These are phyloP conservation scores for Blastocystis sp. DNA, from an alignment of 352 stramenopile species.

Conservation along the genomic window DNA sequence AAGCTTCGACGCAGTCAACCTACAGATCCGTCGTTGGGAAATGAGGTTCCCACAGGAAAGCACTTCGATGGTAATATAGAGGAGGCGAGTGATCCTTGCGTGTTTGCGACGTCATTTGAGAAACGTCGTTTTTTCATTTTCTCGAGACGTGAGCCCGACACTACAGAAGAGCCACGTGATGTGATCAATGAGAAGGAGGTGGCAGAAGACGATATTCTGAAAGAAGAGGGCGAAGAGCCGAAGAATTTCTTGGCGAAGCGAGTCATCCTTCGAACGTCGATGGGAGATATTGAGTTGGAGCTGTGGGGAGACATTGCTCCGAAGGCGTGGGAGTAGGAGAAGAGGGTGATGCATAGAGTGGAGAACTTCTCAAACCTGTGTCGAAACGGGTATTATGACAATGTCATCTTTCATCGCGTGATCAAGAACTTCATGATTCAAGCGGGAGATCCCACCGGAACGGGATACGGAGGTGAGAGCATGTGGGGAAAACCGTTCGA, in stretches of 20 bases:
- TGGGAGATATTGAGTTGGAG: constrained; percentile 94
- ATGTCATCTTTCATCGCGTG: constrained; percentile 95
- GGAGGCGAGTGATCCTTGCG: constrained; percentile 70
- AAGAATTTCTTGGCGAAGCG: constrained; percentile 65
- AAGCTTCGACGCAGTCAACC: constrained; percentile 62
- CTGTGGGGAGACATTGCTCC: constrained; percentile 83
- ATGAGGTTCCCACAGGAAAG: constrained; percentile 63
- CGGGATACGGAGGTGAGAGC: constrained; percentile 92
- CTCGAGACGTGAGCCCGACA: constrained; percentile 82
- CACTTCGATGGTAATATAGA: constrained; percentile 70
- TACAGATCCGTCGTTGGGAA: constrained; percentile 59
- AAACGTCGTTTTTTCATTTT: constrained; percentile 92
- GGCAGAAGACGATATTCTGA: constrained; percentile 82
- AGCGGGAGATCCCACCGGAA: constrained; percentile 76
- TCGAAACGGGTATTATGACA: constrained; percentile 94
- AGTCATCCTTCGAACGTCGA: constrained; percentile 89
- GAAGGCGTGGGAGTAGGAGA: background rate
- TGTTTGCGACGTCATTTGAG: constrained; percentile 80
- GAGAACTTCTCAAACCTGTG: constrained; percentile 96
- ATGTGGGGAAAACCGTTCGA: constrained; percentile 98
- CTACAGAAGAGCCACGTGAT: constrained; percentile 71
- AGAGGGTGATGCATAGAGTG: constrained; percentile 73
- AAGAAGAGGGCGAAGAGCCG: constrained; percentile 71
- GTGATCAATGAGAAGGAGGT: constrained; percentile 96
- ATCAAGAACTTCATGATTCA: constrained; percentile 99